Base-by-base conservation (phyloP, 139 green algal genomes). In the Volvox reticuliferus region DNA sequence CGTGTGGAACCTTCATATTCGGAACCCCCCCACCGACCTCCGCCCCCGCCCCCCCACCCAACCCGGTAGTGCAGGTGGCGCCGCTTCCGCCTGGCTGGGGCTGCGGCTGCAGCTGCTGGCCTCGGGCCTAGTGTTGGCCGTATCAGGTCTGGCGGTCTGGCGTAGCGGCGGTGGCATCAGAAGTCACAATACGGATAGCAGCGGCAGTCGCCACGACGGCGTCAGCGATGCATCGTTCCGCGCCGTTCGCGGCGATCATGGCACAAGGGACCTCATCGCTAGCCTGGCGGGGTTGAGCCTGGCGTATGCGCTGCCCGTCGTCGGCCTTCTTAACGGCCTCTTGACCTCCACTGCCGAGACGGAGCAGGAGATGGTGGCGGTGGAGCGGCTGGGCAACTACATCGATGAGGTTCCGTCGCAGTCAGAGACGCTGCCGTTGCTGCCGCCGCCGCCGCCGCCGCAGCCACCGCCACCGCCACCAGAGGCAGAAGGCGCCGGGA, bases 91-190 rank as follows among this genome's bases (percentile, higher is more conserved):
- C 82, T 99, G 97, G 97, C 94, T 99, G 62, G 79, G 82, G 0
- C 69, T 98, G 37, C 91, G 97, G 17, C 94, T 99, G 90, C 97
- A 99, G 93, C 91, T 97, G 24, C 93, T 98, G 88, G 97, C 97
- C 35, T 93, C 96, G 0, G 78, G 77, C 1, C 87, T 99, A 30
- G 93, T 98, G 21, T 93, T 92, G 5, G 89, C 93, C 0, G 91
- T 99, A 24, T 94, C 91, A 0, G 63, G 88, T 14, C 79, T 97
- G 17, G 96, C 95, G 0, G 93, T 96, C 0, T 80, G 86, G 69
- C 55, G 44, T 6, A 63, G 80, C 79, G 32, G 32, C 28, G 37
- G 61, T 35, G 80, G 73, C 35, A n/a, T 1, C 30, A 36, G 33
- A 77, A 24, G 32, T n/a, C 62, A 69, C 80, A 22, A 22, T 26